phyloP scores from a whole-genome alignment of 2,329 filamentous ascomycete species.

The Leptographium flavum region DNA sequence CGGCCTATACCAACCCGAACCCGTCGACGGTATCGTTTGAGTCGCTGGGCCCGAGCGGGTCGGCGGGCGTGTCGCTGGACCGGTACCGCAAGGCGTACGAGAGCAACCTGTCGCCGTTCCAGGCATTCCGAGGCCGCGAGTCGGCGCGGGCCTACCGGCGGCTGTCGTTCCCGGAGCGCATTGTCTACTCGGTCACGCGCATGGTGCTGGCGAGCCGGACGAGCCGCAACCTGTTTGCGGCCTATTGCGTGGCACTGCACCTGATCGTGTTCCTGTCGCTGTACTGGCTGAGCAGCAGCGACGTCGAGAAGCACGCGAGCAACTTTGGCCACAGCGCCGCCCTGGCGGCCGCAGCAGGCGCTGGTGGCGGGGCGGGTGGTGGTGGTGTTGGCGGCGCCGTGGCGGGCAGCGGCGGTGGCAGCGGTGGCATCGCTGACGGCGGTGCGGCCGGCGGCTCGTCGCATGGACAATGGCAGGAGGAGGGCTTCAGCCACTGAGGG shows the following conservation, averaged over 20 bases:
- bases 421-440: slow-evolving; percentile 14
- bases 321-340: slow-evolving; percentile 35
- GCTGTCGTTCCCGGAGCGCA: slow-evolving; percentile 82
- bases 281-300: slow-evolving; percentile 64
- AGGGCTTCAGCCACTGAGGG: slow-evolving; percentile 25
- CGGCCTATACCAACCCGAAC: slow-evolving; percentile 56
- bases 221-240: slow-evolving; percentile 86
- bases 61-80: slow-evolving; percentile 54
- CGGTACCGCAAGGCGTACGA: slow-evolving; percentile 89
- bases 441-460: slow-evolving; percentile 17
- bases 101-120: slow-evolving; percentile 88
- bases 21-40: slow-evolving; percentile 53
- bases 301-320: slow-evolving; percentile 48
- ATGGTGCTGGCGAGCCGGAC: slow-evolving; percentile 82
- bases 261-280: slow-evolving; percentile 74
- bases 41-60: slow-evolving; percentile 27
- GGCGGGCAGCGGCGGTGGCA: slow-evolving; percentile 15
- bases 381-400: slow-evolving; percentile 17
- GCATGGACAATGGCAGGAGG: slow-evolving; percentile 16
- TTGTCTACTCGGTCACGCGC: slow-evolving; percentile 79
- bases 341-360: slow-evolving; percentile 26
- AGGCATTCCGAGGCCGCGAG: slow-evolving; percentile 88
- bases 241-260: slow-evolving; percentile 81
- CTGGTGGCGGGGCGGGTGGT: slow-evolving; percentile 18
- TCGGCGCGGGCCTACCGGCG: slow-evolving; percentile 79